A percentile compares a stretch with the other conserved stretches of the same genome.
phyloP scores from a whole-genome alignment of 495 filamentous ascomycete genomes.

The Elasticomyces elasticus region DNA sequence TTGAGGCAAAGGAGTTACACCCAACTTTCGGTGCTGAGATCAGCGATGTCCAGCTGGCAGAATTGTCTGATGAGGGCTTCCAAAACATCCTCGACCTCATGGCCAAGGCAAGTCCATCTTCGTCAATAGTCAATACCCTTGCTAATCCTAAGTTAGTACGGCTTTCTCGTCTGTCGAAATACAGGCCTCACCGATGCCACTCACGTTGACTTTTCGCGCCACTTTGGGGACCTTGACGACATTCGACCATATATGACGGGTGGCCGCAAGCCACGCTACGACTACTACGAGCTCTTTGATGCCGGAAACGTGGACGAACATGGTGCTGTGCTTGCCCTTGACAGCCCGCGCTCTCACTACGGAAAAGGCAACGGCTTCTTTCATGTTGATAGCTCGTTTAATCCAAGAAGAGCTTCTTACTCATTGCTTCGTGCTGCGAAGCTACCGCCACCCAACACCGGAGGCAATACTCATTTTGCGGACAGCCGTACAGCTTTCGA shows the following conservation, averaged over 20 bases:
- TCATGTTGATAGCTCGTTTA: constrained; percentile 51
- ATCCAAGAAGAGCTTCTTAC: constrained; percentile 48
- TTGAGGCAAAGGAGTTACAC: constrained; percentile 37
- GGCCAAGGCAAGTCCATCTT: constrained; percentile 33
- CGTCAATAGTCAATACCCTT: not conserved
- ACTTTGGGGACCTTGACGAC: constrained; percentile 50
- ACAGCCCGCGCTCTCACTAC: constrained; percentile 11
- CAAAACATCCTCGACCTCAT: constrained; percentile 39
- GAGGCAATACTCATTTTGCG: constrained; percentile 50
- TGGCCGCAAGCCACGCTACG: constrained; percentile 40
- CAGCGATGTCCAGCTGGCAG: constrained; percentile 41
- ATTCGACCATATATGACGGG: constrained; percentile 42
- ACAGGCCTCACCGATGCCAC: constrained; percentile 42
- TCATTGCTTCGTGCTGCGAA: constrained; percentile 44
- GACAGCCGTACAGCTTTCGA: constrained; percentile 48
- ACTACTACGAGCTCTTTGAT: constrained; percentile 46
- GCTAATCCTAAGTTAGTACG: constrained; percentile 48
- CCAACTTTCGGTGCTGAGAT: constrained; percentile 48
- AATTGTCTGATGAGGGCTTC: constrained; percentile 39
- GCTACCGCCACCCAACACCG: constrained; percentile 41
- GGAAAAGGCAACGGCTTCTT: constrained; percentile 46
- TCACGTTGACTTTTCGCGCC: constrained; percentile 44
- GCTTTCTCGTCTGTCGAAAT: constrained; percentile 45
- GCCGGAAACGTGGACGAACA: constrained; percentile 41
- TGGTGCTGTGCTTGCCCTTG: not conserved